Percentiles rank a stretch among this genome's conserved stretches.
These are phyloP conservation scores for Nicotiana tomentosiformis DNA, from an alignment of 257 asterid species.

Conservation along the genomic window DNA sequence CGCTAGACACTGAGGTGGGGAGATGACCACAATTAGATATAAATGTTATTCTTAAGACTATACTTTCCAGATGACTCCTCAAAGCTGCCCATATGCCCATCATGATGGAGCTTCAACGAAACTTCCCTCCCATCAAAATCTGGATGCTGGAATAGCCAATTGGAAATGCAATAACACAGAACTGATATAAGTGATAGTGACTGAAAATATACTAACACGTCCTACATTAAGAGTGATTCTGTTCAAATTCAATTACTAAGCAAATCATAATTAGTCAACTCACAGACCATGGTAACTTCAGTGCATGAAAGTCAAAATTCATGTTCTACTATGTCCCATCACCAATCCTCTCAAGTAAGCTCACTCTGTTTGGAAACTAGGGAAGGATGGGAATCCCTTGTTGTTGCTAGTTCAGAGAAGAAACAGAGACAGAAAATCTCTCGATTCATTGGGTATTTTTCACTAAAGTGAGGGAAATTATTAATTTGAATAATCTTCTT, in stretches of 20 bases:
- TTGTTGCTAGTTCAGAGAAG: not conserved
- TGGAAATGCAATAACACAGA: not conserved
- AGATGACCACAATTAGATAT: not conserved
- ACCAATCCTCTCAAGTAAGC: not conserved
- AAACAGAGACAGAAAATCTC: not conserved
- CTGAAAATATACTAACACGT: not conserved
- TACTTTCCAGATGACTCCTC: conserved; percentile 48
- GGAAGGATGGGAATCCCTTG: not conserved
- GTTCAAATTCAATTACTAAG: not conserved
- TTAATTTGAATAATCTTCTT: not conserved
- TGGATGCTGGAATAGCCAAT: conserved; percentile 34
- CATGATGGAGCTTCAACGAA: conserved; percentile 38
- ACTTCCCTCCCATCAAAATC: conserved; percentile 47
- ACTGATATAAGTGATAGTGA: not conserved
- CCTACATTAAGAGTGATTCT: not conserved
- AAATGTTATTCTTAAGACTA: not conserved
- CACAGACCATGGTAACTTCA: not conserved
- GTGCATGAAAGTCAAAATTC: not conserved
- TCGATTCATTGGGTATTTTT: not conserved
- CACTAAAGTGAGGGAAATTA: not conserved
- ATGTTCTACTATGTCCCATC: not conserved
- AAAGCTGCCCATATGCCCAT: conserved; percentile 46
- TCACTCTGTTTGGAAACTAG: not conserved
- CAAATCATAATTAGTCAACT: not conserved
- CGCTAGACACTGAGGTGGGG: not conserved